Percentiles rank a stretch among this genome's conserved stretches.
phyloP scores from a whole-genome alignment of 2,329 filamentous ascomycete genomes.

The Neurospora sp. region DNA sequence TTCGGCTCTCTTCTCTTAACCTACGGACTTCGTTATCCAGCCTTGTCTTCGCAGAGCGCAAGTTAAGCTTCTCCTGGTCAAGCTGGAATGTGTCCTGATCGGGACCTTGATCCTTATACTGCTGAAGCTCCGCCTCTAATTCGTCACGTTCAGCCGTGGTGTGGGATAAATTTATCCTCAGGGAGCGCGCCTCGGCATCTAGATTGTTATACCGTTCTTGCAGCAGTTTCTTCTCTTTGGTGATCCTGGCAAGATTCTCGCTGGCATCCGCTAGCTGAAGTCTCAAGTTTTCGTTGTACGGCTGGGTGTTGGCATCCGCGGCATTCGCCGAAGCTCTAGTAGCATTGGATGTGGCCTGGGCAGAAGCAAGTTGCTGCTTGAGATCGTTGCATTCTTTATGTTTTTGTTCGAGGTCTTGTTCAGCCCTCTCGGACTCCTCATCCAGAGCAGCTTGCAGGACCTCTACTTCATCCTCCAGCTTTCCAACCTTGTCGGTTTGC shows the following conservation, averaged over 20 bases:
- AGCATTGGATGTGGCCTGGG: conserved; percentile 20
- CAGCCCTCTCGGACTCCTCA: conserved; percentile 52
- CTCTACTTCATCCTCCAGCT: conserved; percentile 67
- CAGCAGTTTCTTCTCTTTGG: conserved; percentile 51
- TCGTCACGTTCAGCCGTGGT: conserved; percentile 57
- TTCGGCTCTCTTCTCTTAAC: conserved; percentile 52
- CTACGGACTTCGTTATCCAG: conserved; percentile 58
- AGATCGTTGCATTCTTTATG: conserved; percentile 36
- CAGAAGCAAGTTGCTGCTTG: conserved; percentile 30
- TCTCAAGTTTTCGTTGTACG: conserved; percentile 34
- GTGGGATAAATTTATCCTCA: conserved; percentile 46
- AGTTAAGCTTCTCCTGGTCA: conserved; percentile 59
- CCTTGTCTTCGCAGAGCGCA: conserved; percentile 57
- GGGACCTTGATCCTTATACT: conserved; percentile 40
- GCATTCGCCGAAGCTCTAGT: conserved; percentile 21
- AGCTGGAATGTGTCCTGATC: conserved; percentile 46
- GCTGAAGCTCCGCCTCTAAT: conserved; percentile 49
- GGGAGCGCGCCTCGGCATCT: conserved; percentile 49
- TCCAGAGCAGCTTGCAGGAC: conserved; percentile 58
- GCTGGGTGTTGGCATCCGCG: conserved; percentile 25
- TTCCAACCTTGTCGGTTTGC: conserved; percentile 54
- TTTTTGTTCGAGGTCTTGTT: conserved; percentile 33
- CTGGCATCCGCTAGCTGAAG: conserved; percentile 49
- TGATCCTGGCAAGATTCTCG: conserved; percentile 43
- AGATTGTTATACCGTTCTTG: conserved; percentile 53